These are phyloP conservation scores for Dovyalis caffra DNA, from an alignment of 345 rosid species.

Conservation along the genomic window DNA sequence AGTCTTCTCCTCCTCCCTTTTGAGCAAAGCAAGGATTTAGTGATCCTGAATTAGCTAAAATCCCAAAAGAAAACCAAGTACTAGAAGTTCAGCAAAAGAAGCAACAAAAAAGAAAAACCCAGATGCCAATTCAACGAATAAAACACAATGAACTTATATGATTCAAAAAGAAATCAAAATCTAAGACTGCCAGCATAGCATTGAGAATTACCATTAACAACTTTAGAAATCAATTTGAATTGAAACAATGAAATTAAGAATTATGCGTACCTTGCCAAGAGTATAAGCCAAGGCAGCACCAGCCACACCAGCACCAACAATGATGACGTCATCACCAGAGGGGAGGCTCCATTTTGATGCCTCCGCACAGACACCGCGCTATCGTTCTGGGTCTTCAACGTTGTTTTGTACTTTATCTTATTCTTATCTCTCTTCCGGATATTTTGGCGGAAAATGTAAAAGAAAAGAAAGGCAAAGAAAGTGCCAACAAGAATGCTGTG, in stretches of 20 bases:
- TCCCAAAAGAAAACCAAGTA: too few species aligned
- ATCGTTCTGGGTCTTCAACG: conserved; percentile 12
- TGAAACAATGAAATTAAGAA: neutral
- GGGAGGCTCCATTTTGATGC: conserved; percentile 10
- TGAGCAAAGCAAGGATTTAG: too few species aligned
- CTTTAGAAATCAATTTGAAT: neutral
- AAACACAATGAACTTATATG: too few species aligned
- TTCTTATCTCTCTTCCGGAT: conserved; percentile 7
- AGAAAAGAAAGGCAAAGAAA: conserved; percentile 31
- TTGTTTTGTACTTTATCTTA: neutral
- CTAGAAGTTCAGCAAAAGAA: too few species aligned
- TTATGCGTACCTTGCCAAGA: conserved; percentile 56
- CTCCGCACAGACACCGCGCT: neutral
- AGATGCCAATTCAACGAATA: too few species aligned
- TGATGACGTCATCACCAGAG: conserved; percentile 46
- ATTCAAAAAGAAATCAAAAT: too few species aligned
- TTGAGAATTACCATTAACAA: too few species aligned
- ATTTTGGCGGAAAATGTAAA: conserved; percentile 29
- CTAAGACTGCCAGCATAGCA: too few species aligned
- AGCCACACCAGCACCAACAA: conserved; percentile 87
- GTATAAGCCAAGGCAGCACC: conserved; percentile 82
- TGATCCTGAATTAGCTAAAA: too few species aligned
- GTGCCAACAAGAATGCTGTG: conserved; percentile 22
- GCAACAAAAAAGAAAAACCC: too few species aligned
- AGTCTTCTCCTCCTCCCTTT: too few species aligned